Conservation (phyloP, 352 stramenopile genomes). For the Sclerospora graminicola region DNA sequence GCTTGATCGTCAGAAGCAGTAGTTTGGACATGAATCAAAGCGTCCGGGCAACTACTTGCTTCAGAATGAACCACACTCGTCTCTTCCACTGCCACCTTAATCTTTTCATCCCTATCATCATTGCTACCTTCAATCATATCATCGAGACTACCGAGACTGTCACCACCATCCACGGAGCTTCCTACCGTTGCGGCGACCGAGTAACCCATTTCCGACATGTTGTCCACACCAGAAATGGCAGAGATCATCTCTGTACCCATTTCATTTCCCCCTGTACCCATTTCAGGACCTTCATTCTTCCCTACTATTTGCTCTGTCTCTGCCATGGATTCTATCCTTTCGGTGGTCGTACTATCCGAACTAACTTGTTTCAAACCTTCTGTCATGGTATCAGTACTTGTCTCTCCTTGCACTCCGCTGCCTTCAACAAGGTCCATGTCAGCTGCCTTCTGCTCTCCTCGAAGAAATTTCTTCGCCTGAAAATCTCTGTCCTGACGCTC, state of each 20-base stretch:
- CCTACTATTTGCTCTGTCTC: not conserved
- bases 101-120: not conserved
- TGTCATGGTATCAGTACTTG: not conserved
- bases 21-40: too few species aligned
- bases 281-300: too few species aligned
- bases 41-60: too few species aligned
- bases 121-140: conserved; percentile 6
- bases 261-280: not conserved
- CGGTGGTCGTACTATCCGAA: not conserved
- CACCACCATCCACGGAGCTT: conserved; percentile 6
- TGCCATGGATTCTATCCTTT: not conserved
- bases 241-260: not conserved
- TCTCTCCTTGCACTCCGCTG: conserved; percentile 4
- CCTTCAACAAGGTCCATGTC: conserved; percentile 13
- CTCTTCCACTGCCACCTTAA: too few species aligned
- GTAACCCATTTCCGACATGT: conserved; percentile 4
- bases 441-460: conserved; percentile 10
- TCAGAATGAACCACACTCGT: too few species aligned
- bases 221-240: conserved; percentile 3
- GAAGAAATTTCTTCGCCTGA: conserved; percentile 3
- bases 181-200: conserved; percentile 10
- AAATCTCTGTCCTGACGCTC: conserved; percentile 18
- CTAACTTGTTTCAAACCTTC: not conserved
- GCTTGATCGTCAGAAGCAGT: too few species aligned
- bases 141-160: conserved; percentile 10